Evolutionary conservation across 2,329 filamentous ascomycete genomes (phyloP).

Genomic region (Claviceps africana): DNA sequence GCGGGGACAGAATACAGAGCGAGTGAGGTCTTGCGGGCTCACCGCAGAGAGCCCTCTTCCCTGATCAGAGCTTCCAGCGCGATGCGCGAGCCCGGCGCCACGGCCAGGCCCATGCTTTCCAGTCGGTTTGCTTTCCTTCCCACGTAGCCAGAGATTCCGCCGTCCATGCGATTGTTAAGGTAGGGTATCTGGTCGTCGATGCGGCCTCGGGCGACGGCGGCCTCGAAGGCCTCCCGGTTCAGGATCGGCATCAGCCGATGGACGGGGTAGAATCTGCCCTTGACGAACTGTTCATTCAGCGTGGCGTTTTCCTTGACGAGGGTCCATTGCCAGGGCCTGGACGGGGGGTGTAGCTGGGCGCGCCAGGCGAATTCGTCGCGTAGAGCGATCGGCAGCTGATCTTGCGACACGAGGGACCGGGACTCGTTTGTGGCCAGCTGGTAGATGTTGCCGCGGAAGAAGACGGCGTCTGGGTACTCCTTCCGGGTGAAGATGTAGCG

Average conservation of each 20-base stretch:
- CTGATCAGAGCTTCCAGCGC: slow-evolving; percentile 22
- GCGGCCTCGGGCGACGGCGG: slow-evolving; percentile 22
- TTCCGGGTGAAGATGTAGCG: slow-evolving; percentile 25
- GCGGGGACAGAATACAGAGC: too few species aligned
- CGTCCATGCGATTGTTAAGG: slow-evolving; percentile 40
- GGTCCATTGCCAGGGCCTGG: slow-evolving; percentile 22
- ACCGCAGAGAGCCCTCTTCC: slow-evolving; percentile 15
- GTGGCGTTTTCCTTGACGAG: slow-evolving; percentile 31
- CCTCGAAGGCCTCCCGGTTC: slow-evolving; percentile 24
- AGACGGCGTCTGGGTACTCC: slow-evolving; percentile 21
- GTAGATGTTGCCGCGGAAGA: slow-evolving; percentile 29
- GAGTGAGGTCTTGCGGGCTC: too few species aligned
- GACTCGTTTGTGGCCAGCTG: slow-evolving; percentile 17
- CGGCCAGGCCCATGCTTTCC: slow-evolving; percentile 29
- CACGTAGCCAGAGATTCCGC: slow-evolving; percentile 23
- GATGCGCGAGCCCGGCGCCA: slow-evolving; percentile 23
- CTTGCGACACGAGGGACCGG: slow-evolving; percentile 18
- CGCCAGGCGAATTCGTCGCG: slow-evolving; percentile 27
- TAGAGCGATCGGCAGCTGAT: slow-evolving; percentile 27
- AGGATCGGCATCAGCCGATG: slow-evolving; percentile 37
- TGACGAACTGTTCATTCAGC: slow-evolving; percentile 32
- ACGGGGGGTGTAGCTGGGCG: slow-evolving; percentile 19
- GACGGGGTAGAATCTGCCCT: slow-evolving; percentile 46
- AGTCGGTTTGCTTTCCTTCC: slow-evolving; percentile 26
- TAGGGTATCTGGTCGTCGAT: slow-evolving; percentile 32